Evolutionary conservation across 805 yeast genomes (phyloP).

Genomic region (Yarrowia osloensis): DNA sequence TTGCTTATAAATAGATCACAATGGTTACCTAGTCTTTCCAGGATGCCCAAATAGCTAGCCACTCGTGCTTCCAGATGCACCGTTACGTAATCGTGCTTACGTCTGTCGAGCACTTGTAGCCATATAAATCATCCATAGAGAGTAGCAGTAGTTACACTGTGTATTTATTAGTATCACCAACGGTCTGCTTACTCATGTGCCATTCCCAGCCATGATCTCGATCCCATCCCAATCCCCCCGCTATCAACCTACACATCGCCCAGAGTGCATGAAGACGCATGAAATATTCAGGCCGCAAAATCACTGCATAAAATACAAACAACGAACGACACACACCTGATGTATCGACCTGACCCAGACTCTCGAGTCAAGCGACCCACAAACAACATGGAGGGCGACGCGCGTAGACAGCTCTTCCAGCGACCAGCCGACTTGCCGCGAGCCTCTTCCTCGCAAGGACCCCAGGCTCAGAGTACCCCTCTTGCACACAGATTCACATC

Average conservation of each 20-base stretch:
- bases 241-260: background rate
- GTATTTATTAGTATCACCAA: too few species aligned
- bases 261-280: background rate
- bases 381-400: slow-evolving; percentile 25
- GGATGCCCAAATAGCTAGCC: too few species aligned
- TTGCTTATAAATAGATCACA: too few species aligned
- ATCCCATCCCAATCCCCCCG: background rate
- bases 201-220: background rate
- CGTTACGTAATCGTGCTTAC: too few species aligned
- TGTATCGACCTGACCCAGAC: slow-evolving; percentile 29
- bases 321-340: background rate
- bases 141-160: too few species aligned
- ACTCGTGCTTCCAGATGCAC: too few species aligned
- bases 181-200: background rate
- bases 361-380: slow-evolving; percentile 25
- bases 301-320: slow-evolving; percentile 12
- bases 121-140: too few species aligned
- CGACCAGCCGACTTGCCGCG: slow-evolving; percentile 6
- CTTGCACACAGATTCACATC: slow-evolving; percentile 14
- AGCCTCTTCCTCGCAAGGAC: background rate
- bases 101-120: too few species aligned
- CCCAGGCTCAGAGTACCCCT: slow-evolving; percentile 5
- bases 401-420: slow-evolving; percentile 19
- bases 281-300: slow-evolving; percentile 14
- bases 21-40: too few species aligned